Conservation (phyloP, 768 basidiomycete genomes). For the Tylopilus plumbeoviolaceoides region DNA sequence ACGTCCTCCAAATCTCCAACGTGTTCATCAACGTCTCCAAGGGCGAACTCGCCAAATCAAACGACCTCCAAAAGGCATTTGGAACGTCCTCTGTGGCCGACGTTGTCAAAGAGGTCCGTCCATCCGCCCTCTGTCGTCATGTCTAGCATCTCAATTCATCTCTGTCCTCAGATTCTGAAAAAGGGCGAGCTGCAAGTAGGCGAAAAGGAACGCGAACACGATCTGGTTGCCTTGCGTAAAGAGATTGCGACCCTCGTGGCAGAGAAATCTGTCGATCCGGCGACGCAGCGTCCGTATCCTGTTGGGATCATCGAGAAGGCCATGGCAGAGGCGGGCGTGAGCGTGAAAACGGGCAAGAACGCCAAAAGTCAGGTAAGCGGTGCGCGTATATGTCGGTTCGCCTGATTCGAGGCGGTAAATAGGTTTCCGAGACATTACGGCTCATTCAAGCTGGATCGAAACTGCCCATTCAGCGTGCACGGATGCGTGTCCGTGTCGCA, state of each 20-base stretch:
- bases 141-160: neutral
- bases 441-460: slow-evolving; percentile 74
- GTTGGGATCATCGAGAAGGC: slow-evolving; percentile 98
- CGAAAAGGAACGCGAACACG: slow-evolving; percentile 94
- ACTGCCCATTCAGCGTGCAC: slow-evolving; percentile 89
- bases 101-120: slow-evolving; percentile 74
- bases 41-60: slow-evolving; percentile 85
- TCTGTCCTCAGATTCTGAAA: slow-evolving; percentile 70
- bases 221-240: slow-evolving; percentile 71
- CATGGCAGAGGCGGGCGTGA: slow-evolving; percentile 93
- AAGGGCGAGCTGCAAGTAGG: slow-evolving; percentile 97
- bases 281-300: slow-evolving; percentile 84
- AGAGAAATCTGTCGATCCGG: slow-evolving; percentile 93
- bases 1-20: slow-evolving; percentile 94
- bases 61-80: slow-evolving; percentile 91
- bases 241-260: slow-evolving; percentile 95
- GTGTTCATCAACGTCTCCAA: slow-evolving; percentile 97
- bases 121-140: neutral
- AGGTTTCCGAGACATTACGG: slow-evolving; percentile 90
- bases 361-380: slow-evolving; percentile 85
- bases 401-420: neutral
- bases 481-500: slow-evolving; percentile 86
- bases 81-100: slow-evolving; percentile 66
- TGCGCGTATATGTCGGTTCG: neutral
- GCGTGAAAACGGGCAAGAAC: slow-evolving; percentile 81